Evolutionary conservation across 1,139 yeast genomes (phyloP), one percentile per base, ranked within the genome.

Genomic region (Blastobotrys apis): DNA sequence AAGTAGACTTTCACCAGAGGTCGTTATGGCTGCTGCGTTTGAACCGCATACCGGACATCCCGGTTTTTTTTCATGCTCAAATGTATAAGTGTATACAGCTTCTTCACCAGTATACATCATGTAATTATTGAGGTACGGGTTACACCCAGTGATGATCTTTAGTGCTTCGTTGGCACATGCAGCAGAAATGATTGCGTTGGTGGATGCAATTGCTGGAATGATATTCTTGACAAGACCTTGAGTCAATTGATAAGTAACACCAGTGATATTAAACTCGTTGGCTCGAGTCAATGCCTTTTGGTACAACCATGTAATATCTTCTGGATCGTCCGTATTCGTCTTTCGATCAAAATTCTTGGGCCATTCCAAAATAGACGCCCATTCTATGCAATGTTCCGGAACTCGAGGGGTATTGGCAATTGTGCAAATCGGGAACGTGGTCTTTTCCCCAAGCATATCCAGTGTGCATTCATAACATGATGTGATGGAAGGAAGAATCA

Each of bases 381-480:
- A 92, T 62, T 88, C 96, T 16, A 92, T 81, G 59, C 97, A 88
- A 65, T 92, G 98, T 57, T 92, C 97, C 0, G 97, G 94, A 12
- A 87, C 67, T 50, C 98, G 68, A 6, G 98, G 98, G 3, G 95
- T 88, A 51, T 88, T 85, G 6, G 97, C 95, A 44, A 92, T 83
- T 0, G 98, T 92, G 65, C 98, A 92, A 49, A 92, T 81, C 1
- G 98, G 97, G 56, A 80, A 86, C 0, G 87, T 81, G 5, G 76
- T 73, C 53, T 79, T 81, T 2, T 81, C 79, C 5, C 86, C 78
- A 27, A 86, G 70, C 66, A 90, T 75, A 50, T 83, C 88, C 39
- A 86, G 69, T 1, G 95, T 84, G 59, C 98, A 92, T 62, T 92
- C 97, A 67, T 87, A 90, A 66, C 98, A 92, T 0, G 95, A 83